Base-by-base conservation (phyloP, 345 rosid species). In the Alliaria petiolata region DNA sequence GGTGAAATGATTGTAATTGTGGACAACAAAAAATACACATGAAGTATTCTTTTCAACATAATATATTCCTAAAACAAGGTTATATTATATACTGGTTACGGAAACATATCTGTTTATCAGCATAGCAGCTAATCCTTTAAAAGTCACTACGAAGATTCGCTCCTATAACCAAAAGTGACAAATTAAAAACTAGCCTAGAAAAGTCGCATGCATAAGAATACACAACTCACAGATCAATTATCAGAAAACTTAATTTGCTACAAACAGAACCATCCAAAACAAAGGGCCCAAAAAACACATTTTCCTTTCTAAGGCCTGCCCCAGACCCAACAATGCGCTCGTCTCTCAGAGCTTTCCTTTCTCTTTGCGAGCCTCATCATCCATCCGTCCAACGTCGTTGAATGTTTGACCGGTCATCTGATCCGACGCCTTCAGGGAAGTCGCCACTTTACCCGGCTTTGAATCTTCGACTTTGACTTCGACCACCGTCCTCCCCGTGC, bases 371-470 rank as follows among this genome's bases (percentile, higher is more conserved):
- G 8, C 3, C 28, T 79, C 76, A 3, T 67, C 82, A n/a, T 56
- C 81, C 58, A 83, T 12, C 9, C 72, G 63, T 39, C 96, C 92
- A 31, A 86, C 90, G 4, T 85, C 85, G 36, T 92, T 85, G 77
- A 89, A 85, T n/a, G 92, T 68, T 68, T 84, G 91, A 14, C 88
- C 83, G 0, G 80, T 63, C 84, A 81, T 75, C 71, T 85, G 91
- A 76, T 86, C 89, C 0, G 92, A 45, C 30, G 81, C 58, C 67
- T 81, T 87, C 9, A 83, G 19, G 0, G 79, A 20, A 0, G 82
- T 13, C 0, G n/a, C n/a, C n/a, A n/a, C n/a, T n/a, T n/a, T n/a
- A n/a, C n/a, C n/a, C n/a, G 62, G 58, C 62, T 33, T 49, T 17
- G 74, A 44, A 26, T 66, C 69, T 26, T 72, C 69, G 2, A 72